Evolutionary conservation across 495 filamentous ascomycete species (phyloP).

Genomic region (Sabuloglossum arenarium): DNA sequence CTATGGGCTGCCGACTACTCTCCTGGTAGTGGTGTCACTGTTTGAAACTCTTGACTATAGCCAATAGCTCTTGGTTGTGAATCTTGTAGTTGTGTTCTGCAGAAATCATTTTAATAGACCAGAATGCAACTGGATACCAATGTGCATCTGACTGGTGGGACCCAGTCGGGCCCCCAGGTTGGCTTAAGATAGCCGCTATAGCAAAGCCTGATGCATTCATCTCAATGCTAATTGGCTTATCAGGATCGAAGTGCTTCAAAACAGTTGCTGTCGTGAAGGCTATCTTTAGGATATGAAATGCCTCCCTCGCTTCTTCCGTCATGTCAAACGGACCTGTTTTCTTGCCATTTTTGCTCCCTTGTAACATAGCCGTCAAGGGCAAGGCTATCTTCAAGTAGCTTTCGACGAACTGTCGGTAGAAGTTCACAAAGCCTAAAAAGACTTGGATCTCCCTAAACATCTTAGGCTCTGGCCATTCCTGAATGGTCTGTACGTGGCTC

Average conservation of each 20-base stretch:
- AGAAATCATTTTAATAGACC: conserved; percentile 7
- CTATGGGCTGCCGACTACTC: conserved; percentile 2
- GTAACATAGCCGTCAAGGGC: conserved; percentile 3
- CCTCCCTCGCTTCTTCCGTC: background rate
- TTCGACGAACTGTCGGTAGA: conserved; percentile 10
- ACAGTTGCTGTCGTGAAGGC: background rate
- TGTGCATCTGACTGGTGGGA: background rate
- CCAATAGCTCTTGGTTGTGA: conserved; percentile 12
- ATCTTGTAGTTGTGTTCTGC: conserved; percentile 11
- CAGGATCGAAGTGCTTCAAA: conserved; percentile 1
- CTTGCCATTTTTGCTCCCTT: background rate
- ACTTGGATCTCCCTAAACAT: background rate
- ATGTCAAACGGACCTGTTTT: background rate
- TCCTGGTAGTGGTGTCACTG: conserved; percentile 8
- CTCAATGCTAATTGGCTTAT: conserved; percentile 8
- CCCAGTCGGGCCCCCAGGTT: background rate
- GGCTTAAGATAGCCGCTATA: conserved; percentile 6
- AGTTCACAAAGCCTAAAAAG: conserved; percentile 15
- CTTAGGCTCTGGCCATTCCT: conserved; percentile 1
- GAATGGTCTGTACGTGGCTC: background rate
- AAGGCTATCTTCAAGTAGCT: conserved; percentile 2
- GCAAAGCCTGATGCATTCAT: conserved; percentile 13
- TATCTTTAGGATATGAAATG: background rate
- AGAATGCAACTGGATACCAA: conserved; percentile 10
- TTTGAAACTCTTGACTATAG: conserved; percentile 11